phyloP scores from a whole-genome alignment of 768 basidiomycete genomes.

The Phanerochaete sordida region DNA sequence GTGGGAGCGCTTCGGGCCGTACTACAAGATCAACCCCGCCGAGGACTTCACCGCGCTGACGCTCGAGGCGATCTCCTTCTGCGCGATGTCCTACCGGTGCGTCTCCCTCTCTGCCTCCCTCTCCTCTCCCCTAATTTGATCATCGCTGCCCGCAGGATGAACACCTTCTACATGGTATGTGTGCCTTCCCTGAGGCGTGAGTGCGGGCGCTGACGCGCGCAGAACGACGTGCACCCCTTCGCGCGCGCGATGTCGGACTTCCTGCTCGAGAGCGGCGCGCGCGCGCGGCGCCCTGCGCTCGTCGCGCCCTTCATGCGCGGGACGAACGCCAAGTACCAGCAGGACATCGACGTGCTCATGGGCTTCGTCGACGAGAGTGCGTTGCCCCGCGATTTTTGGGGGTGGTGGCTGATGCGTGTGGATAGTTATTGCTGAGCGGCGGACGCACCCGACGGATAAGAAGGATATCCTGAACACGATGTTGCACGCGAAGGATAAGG shows the following conservation, averaged over 20 bases:
- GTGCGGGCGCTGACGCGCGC: background rate
- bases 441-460: constrained; percentile 33
- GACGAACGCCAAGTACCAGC: constrained; percentile 35
- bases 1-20: constrained; percentile 44
- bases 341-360: constrained; percentile 36
- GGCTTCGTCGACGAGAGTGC: constrained; percentile 36
- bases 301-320: constrained; percentile 32
- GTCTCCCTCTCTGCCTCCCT: no score
- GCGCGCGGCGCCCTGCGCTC: constrained; percentile 31
- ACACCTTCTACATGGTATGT: constrained; percentile 41
- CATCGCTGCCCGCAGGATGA: no score
- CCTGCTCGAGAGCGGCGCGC: constrained; percentile 34
- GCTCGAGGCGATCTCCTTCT: constrained; percentile 43
- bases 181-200: background rate
- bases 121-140: no score
- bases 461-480: constrained; percentile 45
- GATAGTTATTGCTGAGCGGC: constrained; percentile 37
- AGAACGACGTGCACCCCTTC: constrained; percentile 37
- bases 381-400: constrained; percentile 5
- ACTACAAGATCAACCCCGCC: constrained; percentile 35
- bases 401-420: background rate
- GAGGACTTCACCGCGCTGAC: constrained; percentile 47
- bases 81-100: constrained; percentile 39
- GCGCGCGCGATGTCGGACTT: constrained; percentile 38
- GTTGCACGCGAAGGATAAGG: constrained; percentile 41